Percentiles rank a stretch among this genome's conserved stretches.
Evolutionary conservation across 345 rosid genomes (phyloP).

Genomic region (Barbarea vulgaris): DNA sequence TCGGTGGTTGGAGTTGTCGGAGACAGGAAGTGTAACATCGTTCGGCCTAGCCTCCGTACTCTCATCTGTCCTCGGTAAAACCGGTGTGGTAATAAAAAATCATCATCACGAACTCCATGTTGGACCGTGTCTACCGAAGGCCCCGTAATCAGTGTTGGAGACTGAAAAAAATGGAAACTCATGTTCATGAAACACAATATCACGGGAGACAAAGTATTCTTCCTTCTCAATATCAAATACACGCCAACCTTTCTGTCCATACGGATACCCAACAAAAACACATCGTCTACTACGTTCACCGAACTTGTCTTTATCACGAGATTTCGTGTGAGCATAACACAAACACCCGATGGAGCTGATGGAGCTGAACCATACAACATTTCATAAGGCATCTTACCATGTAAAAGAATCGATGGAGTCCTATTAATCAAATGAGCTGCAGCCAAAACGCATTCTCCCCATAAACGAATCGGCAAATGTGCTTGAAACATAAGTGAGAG

Average conservation of each 20-base stretch:
- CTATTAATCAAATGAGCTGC: not conserved
- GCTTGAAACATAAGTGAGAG: not conserved
- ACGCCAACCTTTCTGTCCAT: not conserved
- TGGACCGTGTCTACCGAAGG: no score
- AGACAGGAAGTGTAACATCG: no score
- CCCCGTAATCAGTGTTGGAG: no score
- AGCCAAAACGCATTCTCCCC: not conserved
- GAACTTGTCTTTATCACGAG: not conserved
- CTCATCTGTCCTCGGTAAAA: no score
- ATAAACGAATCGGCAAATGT: not conserved
- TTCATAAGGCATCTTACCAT: not conserved
- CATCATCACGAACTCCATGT: no score
- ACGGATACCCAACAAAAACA: not conserved
- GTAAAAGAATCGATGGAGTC: not conserved
- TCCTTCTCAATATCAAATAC: not conserved
- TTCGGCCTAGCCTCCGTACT: no score
- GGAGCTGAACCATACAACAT: not conserved
- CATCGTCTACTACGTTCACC: not conserved
- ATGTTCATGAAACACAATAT: not conserved
- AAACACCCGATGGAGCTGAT: not conserved
- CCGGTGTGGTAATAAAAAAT: no score
- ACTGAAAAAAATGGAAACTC: not conserved
- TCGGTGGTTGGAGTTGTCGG: no score
- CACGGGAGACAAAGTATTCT: not conserved
- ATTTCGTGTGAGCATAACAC: not conserved